phyloP scores from a whole-genome alignment of 257 asterid species.

The Solanum medicagineum region DNA sequence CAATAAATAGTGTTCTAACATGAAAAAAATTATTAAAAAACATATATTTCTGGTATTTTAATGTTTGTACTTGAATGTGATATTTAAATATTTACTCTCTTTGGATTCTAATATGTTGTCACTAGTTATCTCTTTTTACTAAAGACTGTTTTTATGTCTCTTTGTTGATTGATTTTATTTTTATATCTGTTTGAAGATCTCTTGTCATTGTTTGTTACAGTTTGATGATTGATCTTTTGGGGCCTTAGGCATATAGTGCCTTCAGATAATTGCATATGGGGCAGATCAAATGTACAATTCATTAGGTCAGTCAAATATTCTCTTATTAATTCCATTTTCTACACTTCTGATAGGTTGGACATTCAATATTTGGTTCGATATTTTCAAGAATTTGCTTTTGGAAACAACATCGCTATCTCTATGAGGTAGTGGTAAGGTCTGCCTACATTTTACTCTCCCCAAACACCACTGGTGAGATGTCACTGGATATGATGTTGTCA shows the following conservation, averaged over 20 bases:
- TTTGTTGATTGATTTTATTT: not conserved
- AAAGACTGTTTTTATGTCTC: not conserved
- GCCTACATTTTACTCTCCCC: too few species aligned
- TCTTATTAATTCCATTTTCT: not conserved
- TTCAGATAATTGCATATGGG: not conserved
- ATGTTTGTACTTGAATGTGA: not conserved
- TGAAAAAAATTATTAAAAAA: not conserved
- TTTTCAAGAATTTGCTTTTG: not conserved
- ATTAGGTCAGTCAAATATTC: not conserved
- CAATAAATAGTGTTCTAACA: too few species aligned
- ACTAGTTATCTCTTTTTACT: not conserved
- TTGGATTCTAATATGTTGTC: not conserved
- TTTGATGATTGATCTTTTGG: not conserved
- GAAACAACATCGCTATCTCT: too few species aligned
- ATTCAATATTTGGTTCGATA: not conserved
- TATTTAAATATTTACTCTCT: not conserved
- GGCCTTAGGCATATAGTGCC: not conserved
- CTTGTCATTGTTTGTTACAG: not conserved
- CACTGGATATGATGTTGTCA: too few species aligned
- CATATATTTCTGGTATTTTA: not conserved
- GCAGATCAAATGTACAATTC: not conserved
- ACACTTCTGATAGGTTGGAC: too few species aligned
- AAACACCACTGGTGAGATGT: too few species aligned
- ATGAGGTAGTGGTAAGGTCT: too few species aligned
- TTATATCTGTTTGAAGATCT: not conserved